Evolutionary conservation across 1,139 yeast genomes (phyloP), one percentile per base, ranked within the genome.

Genomic region (Pneumocystis jirovecii): DNA sequence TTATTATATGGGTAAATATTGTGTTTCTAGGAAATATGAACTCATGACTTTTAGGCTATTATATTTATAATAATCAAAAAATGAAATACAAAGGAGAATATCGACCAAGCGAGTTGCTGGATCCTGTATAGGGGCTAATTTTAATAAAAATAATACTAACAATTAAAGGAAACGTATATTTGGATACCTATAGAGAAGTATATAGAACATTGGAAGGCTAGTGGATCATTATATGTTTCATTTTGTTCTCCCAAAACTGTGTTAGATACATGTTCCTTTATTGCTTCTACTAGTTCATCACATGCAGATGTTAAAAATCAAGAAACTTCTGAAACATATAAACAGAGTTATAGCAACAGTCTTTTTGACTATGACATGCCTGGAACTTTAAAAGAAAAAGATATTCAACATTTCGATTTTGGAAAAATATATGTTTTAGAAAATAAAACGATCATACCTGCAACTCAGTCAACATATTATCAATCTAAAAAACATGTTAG

Each of bases 31-130:
- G 8, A 17, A 5, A 7, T 6, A 35, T 21, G 64, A 39, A 25
- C 25, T 50, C 31, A 61, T 60, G 31, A 39, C n/a, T 62, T 95
- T 45, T 63, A 69, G 71, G 79, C 0, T 88, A 83, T 70, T 90
- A 85, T 72, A 84, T 89, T 62, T 85, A 84, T 6, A 89, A 85
- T 70, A 88, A 96, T 73, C 79, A 77, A 1, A 91, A 91, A 73
- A 89, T 91, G 96, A 79, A 77, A 60, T 91, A 91, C 73, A 91
- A 91, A 75, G 85, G 81, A 57, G 82, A 84, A 67, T 89, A 86
- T 74, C 63, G 68, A 8, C 79, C 79, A 5, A 71, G 76, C 39
- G 72, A 70, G 65, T 65, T 76, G 25, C 70, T 76, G 31, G 79
- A 76, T 64, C 79, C 79, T 0, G 72, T 60, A 60, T 60, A 60